Evolutionary conservation across 495 filamentous ascomycete species (phyloP), one percentile per base, ranked within the genome.

Genomic region (Tuber brumale): DNA sequence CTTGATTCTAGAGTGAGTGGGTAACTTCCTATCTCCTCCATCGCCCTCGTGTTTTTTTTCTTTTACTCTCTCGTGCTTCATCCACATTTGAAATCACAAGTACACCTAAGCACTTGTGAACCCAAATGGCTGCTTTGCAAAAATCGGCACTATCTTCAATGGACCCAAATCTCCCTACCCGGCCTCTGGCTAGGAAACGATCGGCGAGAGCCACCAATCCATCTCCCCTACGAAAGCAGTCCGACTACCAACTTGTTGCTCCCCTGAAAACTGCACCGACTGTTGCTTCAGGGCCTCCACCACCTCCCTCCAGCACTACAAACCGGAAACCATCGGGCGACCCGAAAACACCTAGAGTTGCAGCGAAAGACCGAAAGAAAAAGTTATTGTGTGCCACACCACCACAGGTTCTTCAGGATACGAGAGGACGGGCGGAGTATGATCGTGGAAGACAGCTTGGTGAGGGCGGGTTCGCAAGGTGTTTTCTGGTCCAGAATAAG

Each of bases 391-490:
- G 92, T 14, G 91, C 90, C 46, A 93, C 93, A 27, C 95, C 95
- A 42, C 84, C 89, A 72, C 85, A 92, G 80, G 92, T 97, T 39
- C 93, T 71, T 83, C 88, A 51, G 85, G 87, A 82, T 80, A 84
- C 74, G 84, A 90, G 74, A 88, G 89, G 57, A 87, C 88, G 80
- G 87, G 92, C 85, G 90, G 91, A 72, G 90, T 99, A 97, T 86
- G 88, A 89, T 57, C 92, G 94, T 10, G 95, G 95, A n/a, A 88
- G 86, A 61, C 89, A 92, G 73, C 86, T 99, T 69, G 95, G 95
- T 0, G 97, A 95, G 85, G 95, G 95, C 69, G 95, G 95, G 0
- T 99, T 99, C 83, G 95, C 95, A 31, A 92, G 97, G 42, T 97
- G 95, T 84, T 95, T 92, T 77, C 86, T 91, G 70, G 82, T 83